Percentiles rank a stretch among this genome's conserved stretches.
These are phyloP conservation scores for Cercophora newfieldiana DNA, from an alignment of 495 filamentous ascomycete genomes.

Conservation along the genomic window DNA sequence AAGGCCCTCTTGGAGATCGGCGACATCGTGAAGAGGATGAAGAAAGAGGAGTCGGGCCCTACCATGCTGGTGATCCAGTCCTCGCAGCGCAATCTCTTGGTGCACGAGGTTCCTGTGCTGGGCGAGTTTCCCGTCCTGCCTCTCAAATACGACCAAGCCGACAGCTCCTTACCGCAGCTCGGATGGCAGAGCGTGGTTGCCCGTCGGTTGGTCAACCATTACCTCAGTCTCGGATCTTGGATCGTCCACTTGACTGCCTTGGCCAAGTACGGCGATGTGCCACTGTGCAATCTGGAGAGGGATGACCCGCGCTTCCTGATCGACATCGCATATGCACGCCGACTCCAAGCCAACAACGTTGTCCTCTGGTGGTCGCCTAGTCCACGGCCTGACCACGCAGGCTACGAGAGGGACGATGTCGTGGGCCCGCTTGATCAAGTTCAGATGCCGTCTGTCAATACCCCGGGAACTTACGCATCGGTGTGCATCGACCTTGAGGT, in stretches of 20 bases:
- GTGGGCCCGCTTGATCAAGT: slow-evolving; percentile 81
- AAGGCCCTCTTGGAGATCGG: slow-evolving; percentile 85
- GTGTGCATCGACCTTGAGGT: slow-evolving; percentile 96
- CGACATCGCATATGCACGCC: slow-evolving; percentile 89
- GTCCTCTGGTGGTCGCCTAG: slow-evolving; percentile 96
- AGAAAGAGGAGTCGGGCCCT: slow-evolving; percentile 75
- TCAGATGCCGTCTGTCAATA: slow-evolving; percentile 90
- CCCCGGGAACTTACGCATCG: slow-evolving; percentile 87
- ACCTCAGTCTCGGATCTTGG: slow-evolving; percentile 88
- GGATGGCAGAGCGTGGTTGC: slow-evolving; percentile 93
- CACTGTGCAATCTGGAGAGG: slow-evolving; percentile 90
- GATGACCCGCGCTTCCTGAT: slow-evolving; percentile 94
- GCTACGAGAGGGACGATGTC: slow-evolving; percentile 92
- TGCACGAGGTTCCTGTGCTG: slow-evolving; percentile 82
- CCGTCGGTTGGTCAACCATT: slow-evolving; percentile 81
- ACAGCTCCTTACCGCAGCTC: slow-evolving; percentile 83
- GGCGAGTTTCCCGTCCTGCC: slow-evolving; percentile 81
- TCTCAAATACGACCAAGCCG: slow-evolving; percentile 76
- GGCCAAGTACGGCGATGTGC: slow-evolving; percentile 88
- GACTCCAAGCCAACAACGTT: slow-evolving; percentile 87
- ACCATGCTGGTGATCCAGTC: slow-evolving; percentile 88
- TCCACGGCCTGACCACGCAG: slow-evolving; percentile 89
- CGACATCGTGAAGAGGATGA: slow-evolving; percentile 82
- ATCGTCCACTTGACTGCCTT: slow-evolving; percentile 82
- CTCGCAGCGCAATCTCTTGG: slow-evolving; percentile 72